Evolutionary conservation across 177 flowering plant species (phyloP).

Genomic region (Vitis hybrid): DNA sequence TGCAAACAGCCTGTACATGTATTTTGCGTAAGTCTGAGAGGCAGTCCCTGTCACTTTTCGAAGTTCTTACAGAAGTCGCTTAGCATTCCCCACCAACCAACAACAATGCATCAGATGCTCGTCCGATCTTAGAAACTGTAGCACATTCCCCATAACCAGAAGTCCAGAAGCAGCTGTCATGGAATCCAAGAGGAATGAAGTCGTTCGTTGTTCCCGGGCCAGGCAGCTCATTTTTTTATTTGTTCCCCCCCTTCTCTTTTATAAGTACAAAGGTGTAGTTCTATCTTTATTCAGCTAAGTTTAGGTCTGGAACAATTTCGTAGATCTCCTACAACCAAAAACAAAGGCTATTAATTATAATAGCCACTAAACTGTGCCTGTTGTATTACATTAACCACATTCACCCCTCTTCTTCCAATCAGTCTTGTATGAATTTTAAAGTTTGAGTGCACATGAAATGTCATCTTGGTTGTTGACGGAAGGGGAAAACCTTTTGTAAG

Average conservation of each 20-base stretch:
- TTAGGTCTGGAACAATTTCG: not conserved
- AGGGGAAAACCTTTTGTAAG: too few species aligned
- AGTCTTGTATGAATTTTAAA: too few species aligned
- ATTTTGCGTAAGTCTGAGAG: constrained; percentile 40
- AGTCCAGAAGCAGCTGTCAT: not conserved
- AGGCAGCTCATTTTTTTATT: not conserved
- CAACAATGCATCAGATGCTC: not conserved
- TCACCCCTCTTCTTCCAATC: too few species aligned
- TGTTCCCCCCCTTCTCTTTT: not conserved
- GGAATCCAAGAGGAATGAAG: not conserved
- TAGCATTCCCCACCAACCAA: not conserved
- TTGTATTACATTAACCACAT: not conserved
- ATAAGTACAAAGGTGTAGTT: not conserved
- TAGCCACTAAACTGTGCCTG: not conserved
- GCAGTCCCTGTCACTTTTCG: not conserved
- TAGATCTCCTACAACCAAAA: not conserved
- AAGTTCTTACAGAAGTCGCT: not conserved
- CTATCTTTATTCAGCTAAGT: not conserved
- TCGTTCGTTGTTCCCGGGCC: not conserved
- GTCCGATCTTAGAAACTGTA: not conserved
- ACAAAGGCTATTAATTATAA: not conserved
- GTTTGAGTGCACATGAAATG: too few species aligned
- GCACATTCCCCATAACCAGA: not conserved
- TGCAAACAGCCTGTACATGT: constrained; percentile 63
- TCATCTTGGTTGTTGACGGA: too few species aligned